Conservation (phyloP, 306 rosid species). For the Quercus gilva region DNA sequence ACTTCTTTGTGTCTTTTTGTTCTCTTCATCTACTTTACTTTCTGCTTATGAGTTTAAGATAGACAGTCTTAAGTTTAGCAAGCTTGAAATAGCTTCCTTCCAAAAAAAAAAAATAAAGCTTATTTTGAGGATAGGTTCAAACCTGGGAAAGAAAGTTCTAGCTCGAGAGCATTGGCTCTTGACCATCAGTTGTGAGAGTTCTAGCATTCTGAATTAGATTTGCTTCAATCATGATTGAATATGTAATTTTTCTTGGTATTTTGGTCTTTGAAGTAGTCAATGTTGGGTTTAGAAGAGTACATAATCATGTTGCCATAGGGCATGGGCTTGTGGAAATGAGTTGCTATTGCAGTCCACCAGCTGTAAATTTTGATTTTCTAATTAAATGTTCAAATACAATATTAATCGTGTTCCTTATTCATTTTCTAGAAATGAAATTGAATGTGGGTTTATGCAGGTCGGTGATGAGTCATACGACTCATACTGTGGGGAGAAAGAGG, state of each 20-base stretch:
- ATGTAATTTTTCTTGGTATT: background rate
- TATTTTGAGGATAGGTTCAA: background rate
- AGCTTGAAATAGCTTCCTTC: background rate
- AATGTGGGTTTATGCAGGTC: conserved; percentile 51
- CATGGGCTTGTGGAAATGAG: background rate
- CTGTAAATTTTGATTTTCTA: background rate
- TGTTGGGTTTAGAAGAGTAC: background rate
- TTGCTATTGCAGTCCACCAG: background rate
- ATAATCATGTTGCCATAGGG: background rate
- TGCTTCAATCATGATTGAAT: background rate
- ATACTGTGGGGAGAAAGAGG: conserved; percentile 65
- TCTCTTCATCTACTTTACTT: background rate
- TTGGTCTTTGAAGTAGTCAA: background rate
- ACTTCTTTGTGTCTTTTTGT: background rate
- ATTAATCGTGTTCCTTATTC: background rate
- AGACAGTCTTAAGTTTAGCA: background rate
- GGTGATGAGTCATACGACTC: conserved; percentile 88
- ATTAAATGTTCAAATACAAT: background rate
- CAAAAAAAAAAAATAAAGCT: no score
- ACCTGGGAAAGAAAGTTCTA: background rate
- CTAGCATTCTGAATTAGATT: background rate
- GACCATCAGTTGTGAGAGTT: background rate
- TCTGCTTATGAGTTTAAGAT: background rate
- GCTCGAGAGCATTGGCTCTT: background rate
- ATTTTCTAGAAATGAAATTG: background rate